Conservation (phyloP, 1,284 basidiomycete genomes). For the Stereum hirsutum region DNA sequence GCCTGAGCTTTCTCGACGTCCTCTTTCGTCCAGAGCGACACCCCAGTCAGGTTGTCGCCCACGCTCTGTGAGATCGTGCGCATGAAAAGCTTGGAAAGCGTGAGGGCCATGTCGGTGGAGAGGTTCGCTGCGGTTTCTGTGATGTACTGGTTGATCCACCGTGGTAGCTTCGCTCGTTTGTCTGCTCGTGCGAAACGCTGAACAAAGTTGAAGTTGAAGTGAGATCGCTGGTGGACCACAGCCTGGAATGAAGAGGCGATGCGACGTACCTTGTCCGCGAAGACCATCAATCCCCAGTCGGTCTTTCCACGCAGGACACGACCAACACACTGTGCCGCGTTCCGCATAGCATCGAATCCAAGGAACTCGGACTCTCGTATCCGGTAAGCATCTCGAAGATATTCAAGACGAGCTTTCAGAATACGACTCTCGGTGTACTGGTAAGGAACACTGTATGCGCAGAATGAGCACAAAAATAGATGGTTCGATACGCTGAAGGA, state of each 20-base stretch:
- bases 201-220: slow-evolving; percentile 1
- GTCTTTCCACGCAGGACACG: slow-evolving; percentile 97
- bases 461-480: not conserved
- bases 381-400: slow-evolving; percentile 95
- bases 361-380: slow-evolving; percentile 98
- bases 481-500: not conserved
- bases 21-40: slow-evolving; percentile 90
- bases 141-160: slow-evolving; percentile 99
- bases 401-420: slow-evolving; percentile 94
- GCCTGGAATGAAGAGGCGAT: slow-evolving; percentile 1
- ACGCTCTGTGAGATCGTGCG: slow-evolving; percentile 96
- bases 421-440: slow-evolving; percentile 99
- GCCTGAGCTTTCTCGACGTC: slow-evolving; percentile 78
- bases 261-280: slow-evolving; percentile 88
- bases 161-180: slow-evolving; percentile 94
- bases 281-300: slow-evolving; percentile 99
- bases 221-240: not conserved
- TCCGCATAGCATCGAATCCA: slow-evolving; percentile 99
- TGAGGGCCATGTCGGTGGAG: slow-evolving; percentile 97
- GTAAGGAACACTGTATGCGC: slow-evolving; percentile 73
- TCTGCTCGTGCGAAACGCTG: slow-evolving; percentile 96
- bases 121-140: slow-evolving; percentile 95
- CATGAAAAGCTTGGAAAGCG: slow-evolving; percentile 95
- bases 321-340: slow-evolving; percentile 98
- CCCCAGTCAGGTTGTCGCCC: slow-evolving; percentile 89